Evolutionary conservation across 208 protist species (phyloP), one percentile per base, ranked within the genome.

Genomic region (Trypanosoma cruzi): DNA sequence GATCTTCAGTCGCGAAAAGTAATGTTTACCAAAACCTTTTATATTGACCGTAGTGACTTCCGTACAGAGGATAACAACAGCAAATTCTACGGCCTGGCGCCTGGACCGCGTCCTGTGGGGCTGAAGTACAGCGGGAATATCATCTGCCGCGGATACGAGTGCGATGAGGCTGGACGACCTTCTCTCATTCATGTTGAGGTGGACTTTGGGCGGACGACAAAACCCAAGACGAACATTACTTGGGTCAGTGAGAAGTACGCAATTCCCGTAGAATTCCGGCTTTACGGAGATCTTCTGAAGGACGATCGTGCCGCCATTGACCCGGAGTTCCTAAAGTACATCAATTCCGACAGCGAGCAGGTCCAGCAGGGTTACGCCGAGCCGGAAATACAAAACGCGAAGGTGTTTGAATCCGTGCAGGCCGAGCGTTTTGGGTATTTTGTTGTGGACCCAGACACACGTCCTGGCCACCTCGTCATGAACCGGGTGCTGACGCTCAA

Each of bases 31-130:
- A 77, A 88, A 29, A 84, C 76, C 14, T 86, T 99, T 70, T 99
- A 98, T 83, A 99, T 99, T 80, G 99, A 99, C 57, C 85, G 85
- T 34, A 89, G 80, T 62, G 99, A 99, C 85, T 99, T 99, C 76
- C 82, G 85, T 60, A 78, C 86, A 53, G 73, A 85, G 57, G 90
- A 95, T 55, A 73, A 92, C 73, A 83, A 89, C 81, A 78, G 55
- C 53, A 94, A 96, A 80, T 97, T 95, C 75, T 96, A 92, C 76
- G 89, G 90, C 29, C 68, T 95, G 37, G 90, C 89, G 1, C 89
- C 89, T 4, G 89, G 89, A 6, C 84, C 89, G 6, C 86, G 92
- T 56, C 67, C 75, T 49, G 91, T 97, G 46, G 92, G 92, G 20
- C 80, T 97, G 58, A 95, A 96, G 79, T 95, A 95, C 80, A 78